A percentile compares a stretch with the other conserved stretches of the same genome.
phyloP scores from a whole-genome alignment of 2,329 filamentous ascomycete genomes.

The Lasiodiplodia sp. region DNA sequence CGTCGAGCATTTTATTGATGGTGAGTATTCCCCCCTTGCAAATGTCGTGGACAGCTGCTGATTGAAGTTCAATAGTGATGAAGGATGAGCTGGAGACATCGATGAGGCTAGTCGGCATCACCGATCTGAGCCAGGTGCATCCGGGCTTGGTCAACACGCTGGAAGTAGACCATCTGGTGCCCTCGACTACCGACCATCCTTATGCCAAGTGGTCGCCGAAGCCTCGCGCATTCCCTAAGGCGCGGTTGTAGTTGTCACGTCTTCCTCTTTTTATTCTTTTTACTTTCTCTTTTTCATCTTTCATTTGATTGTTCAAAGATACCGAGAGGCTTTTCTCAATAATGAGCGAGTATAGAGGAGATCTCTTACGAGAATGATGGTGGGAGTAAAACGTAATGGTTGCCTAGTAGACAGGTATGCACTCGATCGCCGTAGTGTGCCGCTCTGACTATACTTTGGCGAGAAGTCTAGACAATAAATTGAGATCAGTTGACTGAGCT shows the following conservation, averaged over 20 bases:
- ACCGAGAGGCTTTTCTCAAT: neutral
- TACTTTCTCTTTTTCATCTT: neutral
- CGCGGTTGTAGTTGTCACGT: slow-evolving; percentile 12
- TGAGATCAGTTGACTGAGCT: no score
- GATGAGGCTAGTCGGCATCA: slow-evolving; percentile 72
- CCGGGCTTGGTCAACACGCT: slow-evolving; percentile 65
- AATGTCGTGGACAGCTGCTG: neutral
- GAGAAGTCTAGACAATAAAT: neutral
- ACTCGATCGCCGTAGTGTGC: no score
- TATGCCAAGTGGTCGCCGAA: slow-evolving; percentile 29
- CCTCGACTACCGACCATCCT: slow-evolving; percentile 30
- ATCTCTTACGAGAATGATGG: neutral
- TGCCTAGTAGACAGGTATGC: no score
- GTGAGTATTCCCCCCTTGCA: slow-evolving; percentile 38
- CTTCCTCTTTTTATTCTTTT: neutral
- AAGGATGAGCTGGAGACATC: slow-evolving; percentile 69
- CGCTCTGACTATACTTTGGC: no score
- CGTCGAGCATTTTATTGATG: slow-evolving; percentile 45
- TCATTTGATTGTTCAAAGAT: neutral
- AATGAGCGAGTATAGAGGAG: neutral
- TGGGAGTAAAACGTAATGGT: neutral
- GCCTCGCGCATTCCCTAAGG: slow-evolving; percentile 13
- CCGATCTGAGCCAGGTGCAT: slow-evolving; percentile 65
- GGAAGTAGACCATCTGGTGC: slow-evolving; percentile 37
- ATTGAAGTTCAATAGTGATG: slow-evolving; percentile 39